A percentile compares a stretch with the other conserved stretches of the same genome.
Evolutionary conservation across 2,329 filamentous ascomycete species (phyloP).

Genomic region (Fusarium sp.): DNA sequence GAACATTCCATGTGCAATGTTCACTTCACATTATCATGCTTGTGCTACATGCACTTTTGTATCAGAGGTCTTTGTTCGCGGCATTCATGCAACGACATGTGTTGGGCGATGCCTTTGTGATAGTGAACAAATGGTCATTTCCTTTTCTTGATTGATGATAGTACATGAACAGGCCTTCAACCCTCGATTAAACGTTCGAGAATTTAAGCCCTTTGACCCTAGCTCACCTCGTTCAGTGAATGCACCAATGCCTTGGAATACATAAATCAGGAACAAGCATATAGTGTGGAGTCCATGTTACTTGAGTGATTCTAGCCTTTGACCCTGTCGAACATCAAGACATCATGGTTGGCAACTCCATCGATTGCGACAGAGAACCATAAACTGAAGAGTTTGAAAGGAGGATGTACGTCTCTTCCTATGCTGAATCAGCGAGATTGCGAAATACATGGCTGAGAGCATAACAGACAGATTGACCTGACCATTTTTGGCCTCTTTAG

Average conservation of each 20-base stretch:
- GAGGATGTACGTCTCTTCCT: neutral
- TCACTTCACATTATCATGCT: neutral
- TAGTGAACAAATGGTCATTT: neutral
- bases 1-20: neutral
- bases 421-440: neutral
- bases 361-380: too few relatives aligned
- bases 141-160: fast-evolving
- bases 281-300: neutral
- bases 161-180: fast-evolving
- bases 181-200: neutral
- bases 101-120: neutral
- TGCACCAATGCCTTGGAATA: neutral
- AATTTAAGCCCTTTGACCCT: fast-evolving
- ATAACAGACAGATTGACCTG: neutral
- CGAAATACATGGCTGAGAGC: neutral
- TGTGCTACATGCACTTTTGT: neutral
- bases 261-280: neutral
- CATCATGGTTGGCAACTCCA: neutral
- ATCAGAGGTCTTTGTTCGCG: neutral
- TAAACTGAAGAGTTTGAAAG: neutral
- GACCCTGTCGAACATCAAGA: neutral
- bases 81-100: neutral
- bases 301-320: neutral
- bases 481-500: neutral
- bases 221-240: neutral